Evolutionary conservation across 208 protist genomes (phyloP).

Genomic region (Crithidia mellificae): DNA sequence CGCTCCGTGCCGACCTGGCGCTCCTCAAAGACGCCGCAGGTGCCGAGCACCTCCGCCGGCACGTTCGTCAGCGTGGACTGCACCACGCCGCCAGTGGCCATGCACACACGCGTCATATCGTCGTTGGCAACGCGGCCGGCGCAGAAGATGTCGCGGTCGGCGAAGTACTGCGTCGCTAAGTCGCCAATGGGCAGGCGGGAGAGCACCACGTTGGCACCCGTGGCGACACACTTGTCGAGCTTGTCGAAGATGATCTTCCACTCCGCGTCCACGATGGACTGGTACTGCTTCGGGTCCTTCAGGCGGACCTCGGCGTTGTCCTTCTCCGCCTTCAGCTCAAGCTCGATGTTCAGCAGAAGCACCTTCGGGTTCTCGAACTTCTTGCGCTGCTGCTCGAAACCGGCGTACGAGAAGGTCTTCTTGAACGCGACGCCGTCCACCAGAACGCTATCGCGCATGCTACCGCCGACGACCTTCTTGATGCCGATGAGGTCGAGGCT

Average conservation of each 20-base stretch:
- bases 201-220: conserved; percentile 99
- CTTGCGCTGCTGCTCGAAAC: conserved; percentile 99
- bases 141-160: conserved; percentile 99
- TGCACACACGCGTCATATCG: conserved; percentile 94
- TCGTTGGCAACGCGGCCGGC: conserved; percentile 98
- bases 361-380: conserved; percentile 98
- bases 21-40: conserved; percentile 98
- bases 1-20: conserved; percentile 97
- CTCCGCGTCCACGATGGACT: conserved; percentile 99
- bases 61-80: conserved; percentile 98
- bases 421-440: conserved; percentile 99
- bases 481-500: conserved; percentile 99
- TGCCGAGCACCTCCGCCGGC: conserved; percentile 92
- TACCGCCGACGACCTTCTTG: conserved; percentile 99
- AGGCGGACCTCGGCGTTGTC: conserved; percentile 99
- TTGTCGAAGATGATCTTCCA: conserved; percentile 99
- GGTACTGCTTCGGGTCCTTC: conserved; percentile 98
- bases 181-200: conserved; percentile 99
- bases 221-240: conserved; percentile 98
- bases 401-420: conserved; percentile 99
- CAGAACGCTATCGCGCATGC: conserved; percentile 98
- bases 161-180: conserved; percentile 99
- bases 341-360: conserved; percentile 99
- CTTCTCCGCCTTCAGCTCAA: conserved; percentile 99
- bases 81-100: conserved; percentile 96